Evolutionary conservation across 2,329 filamentous ascomycete species (phyloP), one percentile per base, ranked within the genome.

Genomic region (Trichoderma semiorbis): DNA sequence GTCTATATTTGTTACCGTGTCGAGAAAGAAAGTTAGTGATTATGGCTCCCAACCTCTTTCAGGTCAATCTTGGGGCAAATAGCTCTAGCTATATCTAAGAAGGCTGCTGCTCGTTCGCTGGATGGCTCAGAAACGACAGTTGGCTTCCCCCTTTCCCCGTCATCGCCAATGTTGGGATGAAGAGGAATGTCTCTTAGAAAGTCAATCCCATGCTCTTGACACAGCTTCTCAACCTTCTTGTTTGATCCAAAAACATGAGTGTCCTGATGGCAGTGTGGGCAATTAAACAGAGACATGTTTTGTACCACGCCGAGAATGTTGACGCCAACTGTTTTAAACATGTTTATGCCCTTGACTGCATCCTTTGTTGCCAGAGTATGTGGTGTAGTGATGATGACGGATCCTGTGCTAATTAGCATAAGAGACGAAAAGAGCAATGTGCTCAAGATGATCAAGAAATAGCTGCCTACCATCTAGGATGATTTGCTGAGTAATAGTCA

Each of bases 401-500:
- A 91, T 21, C 92, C 91, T 92, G 47, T 24, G 18, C 39, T 61
- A 2, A 26, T 71, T 16, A 69, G 55, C 3, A 62, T 61, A 14
- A 34, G 39, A 50, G 58, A 26, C 18, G 34, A 65, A 77, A 74
- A n/a, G 39, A 67, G 34, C 21, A 36, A 47, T 7, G 18, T 11
- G 50, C 39, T 62, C 21, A 14, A 6, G 1, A 3, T 28, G 57
- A 53, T 34, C 12, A 62, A 36, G 39, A 36, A 69, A 36, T 11
- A 53, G 39, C 34, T 11, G 75, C 84, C 79, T 83, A 86, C 94
- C 95, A 76, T 97, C 93, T 3, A 99, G 84, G n/a, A 93, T 85
- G 12, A 99, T 87, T 82, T 98, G 95, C 80, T 99, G 96, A 18
- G 94, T 95, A 73, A 99, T 96, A n/a, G 94, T 98, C 75, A 99